phyloP scores from a whole-genome alignment of 2,329 filamentous ascomycete species.

The Stachybotrys chlorohalonatus region DNA sequence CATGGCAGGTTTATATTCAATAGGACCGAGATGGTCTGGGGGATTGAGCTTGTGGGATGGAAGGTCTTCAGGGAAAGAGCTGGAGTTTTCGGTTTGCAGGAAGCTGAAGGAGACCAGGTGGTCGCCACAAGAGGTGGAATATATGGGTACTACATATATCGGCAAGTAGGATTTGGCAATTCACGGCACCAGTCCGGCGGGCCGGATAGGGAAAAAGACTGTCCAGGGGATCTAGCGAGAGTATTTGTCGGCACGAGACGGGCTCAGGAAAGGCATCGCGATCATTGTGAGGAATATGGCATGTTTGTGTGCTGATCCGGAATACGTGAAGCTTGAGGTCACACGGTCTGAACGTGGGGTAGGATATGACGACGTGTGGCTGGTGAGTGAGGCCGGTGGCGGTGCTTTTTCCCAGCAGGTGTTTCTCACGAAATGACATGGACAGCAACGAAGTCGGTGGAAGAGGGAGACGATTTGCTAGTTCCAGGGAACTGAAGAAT shows the following conservation, averaged over 20 bases:
- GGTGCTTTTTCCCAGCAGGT: neutral
- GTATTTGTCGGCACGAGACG: neutral
- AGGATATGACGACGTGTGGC: neutral
- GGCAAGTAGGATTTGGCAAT: neutral
- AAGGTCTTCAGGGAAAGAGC: neutral
- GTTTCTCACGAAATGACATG: no score
- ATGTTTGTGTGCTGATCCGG: conserved; percentile 11
- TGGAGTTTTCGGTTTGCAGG: neutral
- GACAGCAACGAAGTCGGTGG: no score
- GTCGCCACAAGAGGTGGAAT: neutral
- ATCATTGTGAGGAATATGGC: conserved; percentile 7
- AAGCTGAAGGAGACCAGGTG: no score
- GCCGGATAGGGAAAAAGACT: neutral
- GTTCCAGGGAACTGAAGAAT: no score
- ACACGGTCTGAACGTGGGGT: conserved; percentile 5
- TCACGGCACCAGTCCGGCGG: neutral
- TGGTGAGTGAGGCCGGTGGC: neutral
- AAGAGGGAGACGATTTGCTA: no score
- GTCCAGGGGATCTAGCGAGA: neutral
- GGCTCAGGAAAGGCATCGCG: conserved; percentile 1
- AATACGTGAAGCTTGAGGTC: conserved; percentile 6
- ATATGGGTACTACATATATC: neutral
- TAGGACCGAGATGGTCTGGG: no score
- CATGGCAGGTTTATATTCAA: conserved; percentile 10
- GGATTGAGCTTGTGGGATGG: no score